Conservation (phyloP, 2,329 filamentous ascomycete genomes). For the Didymella arachidicola region DNA sequence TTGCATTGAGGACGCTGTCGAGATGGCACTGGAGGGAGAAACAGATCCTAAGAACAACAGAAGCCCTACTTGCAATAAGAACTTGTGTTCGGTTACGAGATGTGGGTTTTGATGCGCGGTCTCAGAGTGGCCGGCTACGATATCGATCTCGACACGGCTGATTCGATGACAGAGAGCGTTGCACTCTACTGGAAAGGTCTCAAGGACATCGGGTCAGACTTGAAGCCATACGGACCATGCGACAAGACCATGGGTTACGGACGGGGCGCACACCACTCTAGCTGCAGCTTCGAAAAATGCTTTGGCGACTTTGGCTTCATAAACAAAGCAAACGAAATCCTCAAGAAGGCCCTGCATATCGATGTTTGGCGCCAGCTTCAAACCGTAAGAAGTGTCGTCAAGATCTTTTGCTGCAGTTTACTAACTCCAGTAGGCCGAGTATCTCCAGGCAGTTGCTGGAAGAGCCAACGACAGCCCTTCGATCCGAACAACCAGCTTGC, state of each 20-base stretch:
- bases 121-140: not conserved
- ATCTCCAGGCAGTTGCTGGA: no score
- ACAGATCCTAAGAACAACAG: no score
- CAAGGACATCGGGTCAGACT: not conserved
- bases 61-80: no score
- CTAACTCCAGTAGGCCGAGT: not conserved
- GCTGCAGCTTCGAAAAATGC: constrained; percentile 1
- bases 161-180: not conserved
- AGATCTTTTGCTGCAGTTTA: no score
- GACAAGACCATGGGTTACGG: not conserved
- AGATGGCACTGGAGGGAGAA: no score
- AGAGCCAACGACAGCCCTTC: no score
- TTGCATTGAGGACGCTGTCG: no score
- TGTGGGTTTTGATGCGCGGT: not conserved
- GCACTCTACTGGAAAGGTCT: constrained; percentile 3
- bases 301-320: not conserved
- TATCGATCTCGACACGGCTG: not conserved
- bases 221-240: not conserved
- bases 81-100: not conserved
- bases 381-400: not conserved
- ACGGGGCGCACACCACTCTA: not conserved
- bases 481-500: no score
- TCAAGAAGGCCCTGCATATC: not conserved
- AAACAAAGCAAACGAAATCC: not conserved
- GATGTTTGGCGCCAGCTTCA: not conserved